Base-by-base conservation (phyloP, 164 flowering plant species). In the Vitis amurensis region DNA sequence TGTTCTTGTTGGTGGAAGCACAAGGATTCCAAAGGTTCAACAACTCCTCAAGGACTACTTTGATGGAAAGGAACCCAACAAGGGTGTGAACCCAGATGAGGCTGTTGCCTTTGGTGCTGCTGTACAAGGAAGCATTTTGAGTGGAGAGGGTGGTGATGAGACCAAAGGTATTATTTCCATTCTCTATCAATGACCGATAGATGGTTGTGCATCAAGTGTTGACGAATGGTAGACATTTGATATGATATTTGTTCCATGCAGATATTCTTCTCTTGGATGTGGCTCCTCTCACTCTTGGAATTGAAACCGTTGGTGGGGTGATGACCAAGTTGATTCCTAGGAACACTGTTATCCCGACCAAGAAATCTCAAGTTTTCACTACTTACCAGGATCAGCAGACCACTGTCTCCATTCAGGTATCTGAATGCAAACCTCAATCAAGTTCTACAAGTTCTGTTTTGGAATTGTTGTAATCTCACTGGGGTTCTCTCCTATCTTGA, bases 91-190 rank as follows among this genome's bases (percentile, higher is more conserved):
- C 83, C 98, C 98, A 17, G 98, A 93, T 81, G 98, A 93, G 73
- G 98, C 97, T 50, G 98, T 93, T 79, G 97, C 98, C 19, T 91
- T 37, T 78, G 98, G 98, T 74, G 98, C 97, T 76, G 97, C 98
- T 23, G 93, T 93, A 0, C 98, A 93, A 74, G 98, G 94, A 71
- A 85, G 96, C 71, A 88, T 92, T 70, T 81, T 92, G 78, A 89
- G 94, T 61, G 98, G 98, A 66, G 98, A 92, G 73, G 96, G 94
- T 55, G 94, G 97, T 59, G 94, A 87, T 11, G 98, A 92, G 71
- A 92, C 93, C 55, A 91, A 92, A 91, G 96, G 98, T 91, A 81
- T 47, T 9, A 27, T 68, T 56, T 31, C 14, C 15, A 0, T 0
- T 17, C 30, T 2, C 70, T 59, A 2, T 16, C 19, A 10, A 29